Base-by-base conservation (phyloP, 2,329 filamentous ascomycete species). In the Proliferodiscus dingleyae region DNA sequence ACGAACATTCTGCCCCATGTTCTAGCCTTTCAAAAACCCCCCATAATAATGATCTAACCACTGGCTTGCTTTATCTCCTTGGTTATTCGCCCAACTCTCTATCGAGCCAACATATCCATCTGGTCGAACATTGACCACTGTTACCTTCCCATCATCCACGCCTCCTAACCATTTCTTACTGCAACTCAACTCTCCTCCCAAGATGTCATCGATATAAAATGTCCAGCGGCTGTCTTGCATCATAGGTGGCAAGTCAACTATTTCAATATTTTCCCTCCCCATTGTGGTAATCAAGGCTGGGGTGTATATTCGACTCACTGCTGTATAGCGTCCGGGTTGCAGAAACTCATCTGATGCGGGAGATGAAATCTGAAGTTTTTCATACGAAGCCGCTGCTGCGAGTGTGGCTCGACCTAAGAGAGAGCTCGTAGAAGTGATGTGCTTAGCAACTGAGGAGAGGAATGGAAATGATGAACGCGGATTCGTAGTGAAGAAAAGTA, bases 51-150 rank as follows among this genome's bases (percentile, higher is more conserved):
- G 55, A 50, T 77, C 69, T 54, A 78, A 55, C 72, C 72, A 77
- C 22, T 52, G 43, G 2, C 63, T 63, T 2, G 70, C 71, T 18
- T 60, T 51, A 9, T 49, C 68, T 13, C 51, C 62, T 4, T 64
- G 60, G 19, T 48, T 55, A 18, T 52, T 60, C 1, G 58, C 51
- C 56, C 68, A 77, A 3, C 64, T 51, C 6, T 73, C 68, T 19
- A 86, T 65, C n/a, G 74, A 79, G 1, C 84, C 85, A 4, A 88
- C 78, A 61, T 88, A 89, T 9, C 85, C 84, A 63, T 89, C 85
- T 0, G 85, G 85, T 4, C 85, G 73, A 2, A 89, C 80, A 55
- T 84, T 82, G 32, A 83, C 70, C 32, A 88, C 74, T 4, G 77
- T 80, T 5, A 84, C 74, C 53, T 84, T 75, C 8, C 72, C 69